These are phyloP conservation scores for Aquilaria agallochum DNA, from an alignment of 441 rosid species.

Conservation along the genomic window DNA sequence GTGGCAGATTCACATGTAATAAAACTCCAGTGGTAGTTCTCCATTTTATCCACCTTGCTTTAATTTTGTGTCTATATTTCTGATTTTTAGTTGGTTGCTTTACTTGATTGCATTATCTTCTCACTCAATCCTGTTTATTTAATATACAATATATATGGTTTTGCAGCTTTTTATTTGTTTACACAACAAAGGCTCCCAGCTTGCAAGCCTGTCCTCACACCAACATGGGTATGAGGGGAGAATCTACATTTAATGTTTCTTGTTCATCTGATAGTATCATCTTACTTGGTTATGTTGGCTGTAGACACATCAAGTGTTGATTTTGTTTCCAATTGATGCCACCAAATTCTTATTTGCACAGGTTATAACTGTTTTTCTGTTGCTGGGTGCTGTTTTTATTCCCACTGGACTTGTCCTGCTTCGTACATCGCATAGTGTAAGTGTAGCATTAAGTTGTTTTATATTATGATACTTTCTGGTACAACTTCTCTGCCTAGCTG, in stretches of 20 bases:
- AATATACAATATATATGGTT: neutral
- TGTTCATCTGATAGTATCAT: neutral
- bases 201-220: constrained; percentile 84
- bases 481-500: neutral
- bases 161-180: constrained; percentile 58
- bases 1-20: no score
- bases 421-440: constrained; percentile 67
- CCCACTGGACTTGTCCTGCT: constrained; percentile 69
- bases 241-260: neutral
- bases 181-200: constrained; percentile 85
- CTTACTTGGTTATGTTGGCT: constrained; percentile 1
- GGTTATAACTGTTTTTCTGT: constrained; percentile 58
- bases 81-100: no score
- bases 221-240: constrained; percentile 54
- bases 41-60: no score
- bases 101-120: no score
- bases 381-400: constrained; percentile 57
- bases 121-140: no score
- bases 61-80: no score
- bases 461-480: constrained; percentile 1
- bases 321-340: neutral
- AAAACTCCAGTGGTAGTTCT: no score
- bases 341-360: constrained; percentile 20
- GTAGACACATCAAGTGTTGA: constrained; percentile 8
- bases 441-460: constrained; percentile 13